Evolutionary conservation across 331 rosid genomes (phyloP), one percentile per base, ranked within the genome.

Genomic region (Quercus phellos): DNA sequence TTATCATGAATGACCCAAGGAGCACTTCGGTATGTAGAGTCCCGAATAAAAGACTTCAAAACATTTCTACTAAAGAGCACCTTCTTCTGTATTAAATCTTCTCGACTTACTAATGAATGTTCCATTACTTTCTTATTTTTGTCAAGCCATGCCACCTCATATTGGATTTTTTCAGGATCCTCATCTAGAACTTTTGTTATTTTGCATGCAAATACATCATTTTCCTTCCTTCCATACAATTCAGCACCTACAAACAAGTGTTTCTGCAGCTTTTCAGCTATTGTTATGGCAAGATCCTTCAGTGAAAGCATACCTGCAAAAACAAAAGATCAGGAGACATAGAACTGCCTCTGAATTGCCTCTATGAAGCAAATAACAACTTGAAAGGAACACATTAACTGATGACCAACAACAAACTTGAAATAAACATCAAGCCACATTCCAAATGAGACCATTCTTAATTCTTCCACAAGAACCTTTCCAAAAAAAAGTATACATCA

Each of bases 1-100:
- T 89, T 87, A 69, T 87, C 88, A 79, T 90, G 92, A 75, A 94
- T 84, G 68, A 90, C 97, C 99, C 99, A 94, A 18, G 99, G 99
- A 75, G 86, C 91, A 85, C 89, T 90, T 74, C 96, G 91, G 75
- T 87, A 91, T 1, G 99, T 94, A 69, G 97, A 94, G 80, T 92
- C 96, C 84, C 99, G 94, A 82, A 94, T 90, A 77, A 94, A 94
- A 69, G 97, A 90, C 84, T 90, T 94, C 50, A 90, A 83, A 61
- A 88, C 73, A 74, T 80, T 87, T 80, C 97, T 88, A 85, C 97
- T 94, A 83, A 94, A 87, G 38, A 88, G 92, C 0, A 75, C 89
- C 85, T 94, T 94, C 91, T 89, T 94, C 81, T 84, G 90, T 77
- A 88, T 81, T 84, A 94, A 78, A 77, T 86, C 90, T 80, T 87